Conservation (phyloP, 257 asterid species). For the Solanum chiquidenum region DNA sequence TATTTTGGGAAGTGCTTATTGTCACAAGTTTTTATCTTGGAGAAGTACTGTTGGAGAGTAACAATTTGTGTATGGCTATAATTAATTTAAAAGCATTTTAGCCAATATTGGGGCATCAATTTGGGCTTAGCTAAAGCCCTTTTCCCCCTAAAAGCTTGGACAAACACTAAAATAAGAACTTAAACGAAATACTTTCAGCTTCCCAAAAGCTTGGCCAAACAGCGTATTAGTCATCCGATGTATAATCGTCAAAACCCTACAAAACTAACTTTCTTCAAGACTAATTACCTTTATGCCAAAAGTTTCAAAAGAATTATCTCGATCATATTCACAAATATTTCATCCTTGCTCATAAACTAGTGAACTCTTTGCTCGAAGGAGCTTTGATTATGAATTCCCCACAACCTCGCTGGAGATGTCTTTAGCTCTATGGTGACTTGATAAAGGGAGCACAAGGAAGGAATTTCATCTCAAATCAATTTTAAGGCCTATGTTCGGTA, state of each 20-base stretch:
- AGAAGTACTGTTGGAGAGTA: background rate
- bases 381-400: background rate
- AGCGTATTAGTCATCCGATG: background rate
- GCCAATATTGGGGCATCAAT: background rate
- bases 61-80: background rate
- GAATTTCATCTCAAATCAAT: background rate
- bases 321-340: background rate
- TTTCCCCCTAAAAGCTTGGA: background rate
- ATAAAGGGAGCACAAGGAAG: background rate
- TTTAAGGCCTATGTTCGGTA: background rate
- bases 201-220: background rate
- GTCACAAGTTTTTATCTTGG: background rate
- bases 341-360: background rate
- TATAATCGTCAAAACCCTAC: background rate
- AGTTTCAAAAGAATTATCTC: background rate
- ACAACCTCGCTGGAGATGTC: background rate
- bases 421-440: background rate
- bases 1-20: background rate
- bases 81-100: background rate
- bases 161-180: background rate
- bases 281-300: background rate
- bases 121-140: background rate
- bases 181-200: background rate
- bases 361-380: background rate
- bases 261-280: background rate